phyloP scores from a whole-genome alignment of 202 grass and related monocot species.

The Tripidium arundinaceum region DNA sequence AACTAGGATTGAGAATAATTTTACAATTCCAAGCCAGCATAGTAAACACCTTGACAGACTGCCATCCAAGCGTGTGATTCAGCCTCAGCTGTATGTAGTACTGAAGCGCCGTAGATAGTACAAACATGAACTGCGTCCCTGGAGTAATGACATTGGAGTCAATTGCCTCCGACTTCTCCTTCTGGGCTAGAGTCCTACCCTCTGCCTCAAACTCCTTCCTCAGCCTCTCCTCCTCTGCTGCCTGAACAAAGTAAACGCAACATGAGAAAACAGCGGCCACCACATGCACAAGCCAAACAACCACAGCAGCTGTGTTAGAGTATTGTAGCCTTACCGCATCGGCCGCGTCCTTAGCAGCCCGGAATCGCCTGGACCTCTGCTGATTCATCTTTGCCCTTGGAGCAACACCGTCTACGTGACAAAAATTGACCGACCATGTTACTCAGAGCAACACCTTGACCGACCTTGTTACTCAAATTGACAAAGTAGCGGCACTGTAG shows the following conservation, averaged over 20 bases:
- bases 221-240: slow-evolving; percentile 74
- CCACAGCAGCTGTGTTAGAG: background rate
- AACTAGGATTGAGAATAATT: slow-evolving; percentile 4
- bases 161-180: slow-evolving; percentile 56
- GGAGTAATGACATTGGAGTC: slow-evolving; percentile 97
- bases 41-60: slow-evolving; percentile 73
- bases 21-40: slow-evolving; percentile 34
- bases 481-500: slow-evolving; percentile 3
- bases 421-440: background rate
- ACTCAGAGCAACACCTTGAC: too few relatives aligned
- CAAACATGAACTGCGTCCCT: slow-evolving; percentile 82
- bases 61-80: slow-evolving; percentile 72
- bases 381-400: slow-evolving; percentile 98
- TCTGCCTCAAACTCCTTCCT: slow-evolving; percentile 68
- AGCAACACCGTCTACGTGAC: slow-evolving; percentile 66
- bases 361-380: slow-evolving; percentile 81
- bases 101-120: slow-evolving; percentile 71
- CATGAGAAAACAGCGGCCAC: slow-evolving; percentile 8
- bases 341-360: slow-evolving; percentile 78
- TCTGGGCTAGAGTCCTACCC: slow-evolving; percentile 49
- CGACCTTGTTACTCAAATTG: too few relatives aligned
- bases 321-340: slow-evolving; percentile 60
- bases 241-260: slow-evolving; percentile 47
- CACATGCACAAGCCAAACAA: background rate
- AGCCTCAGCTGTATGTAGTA: slow-evolving; percentile 89